A percentile compares a stretch with the other conserved stretches of the same genome.
These are phyloP conservation scores for Fusarium sp. DNA, from an alignment of 2,329 filamentous ascomycete genomes.

Conservation along the genomic window DNA sequence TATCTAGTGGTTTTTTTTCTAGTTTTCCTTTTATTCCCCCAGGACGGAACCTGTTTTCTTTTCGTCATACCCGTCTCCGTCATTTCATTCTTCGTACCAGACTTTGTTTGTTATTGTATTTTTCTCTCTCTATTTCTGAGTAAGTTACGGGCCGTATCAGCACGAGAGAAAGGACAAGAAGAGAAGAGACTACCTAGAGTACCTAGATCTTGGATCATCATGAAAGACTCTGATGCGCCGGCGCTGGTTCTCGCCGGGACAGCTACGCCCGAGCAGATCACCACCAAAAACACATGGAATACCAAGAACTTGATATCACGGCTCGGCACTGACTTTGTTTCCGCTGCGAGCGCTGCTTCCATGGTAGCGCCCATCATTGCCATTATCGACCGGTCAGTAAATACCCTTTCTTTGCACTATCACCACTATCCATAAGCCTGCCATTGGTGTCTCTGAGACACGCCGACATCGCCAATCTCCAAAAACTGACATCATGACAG, in stretches of 20 bases:
- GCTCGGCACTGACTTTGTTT: slow-evolving; percentile 72
- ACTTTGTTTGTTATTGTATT: neutral
- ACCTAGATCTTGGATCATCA: neutral
- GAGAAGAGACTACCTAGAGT: neutral
- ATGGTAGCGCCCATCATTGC: slow-evolving; percentile 86
- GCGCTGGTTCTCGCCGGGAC: slow-evolving; percentile 34
- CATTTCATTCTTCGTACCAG: neutral
- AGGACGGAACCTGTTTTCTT: neutral
- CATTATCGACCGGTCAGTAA: slow-evolving; percentile 80
- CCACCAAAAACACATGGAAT: slow-evolving; percentile 66
- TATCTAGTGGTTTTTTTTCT: neutral
- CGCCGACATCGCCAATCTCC: slow-evolving; percentile 12
- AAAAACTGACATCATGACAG: slow-evolving; percentile 51
- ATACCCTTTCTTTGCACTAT: neutral
- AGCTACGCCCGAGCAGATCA: slow-evolving; percentile 29
- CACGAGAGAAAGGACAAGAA: neutral
- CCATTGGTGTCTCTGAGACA: neutral
- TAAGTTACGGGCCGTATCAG: neutral
- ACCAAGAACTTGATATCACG: slow-evolving; percentile 75
- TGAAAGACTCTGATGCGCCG: slow-evolving; percentile 27
- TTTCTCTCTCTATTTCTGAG: neutral
- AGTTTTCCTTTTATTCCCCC: neutral
- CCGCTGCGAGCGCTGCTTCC: slow-evolving; percentile 75
- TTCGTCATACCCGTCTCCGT: neutral
- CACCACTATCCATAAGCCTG: neutral